A percentile compares a stretch with the other conserved stretches of the same genome.
Conservation (phyloP, 345 rosid species). For the Barbarea vulgaris region DNA sequence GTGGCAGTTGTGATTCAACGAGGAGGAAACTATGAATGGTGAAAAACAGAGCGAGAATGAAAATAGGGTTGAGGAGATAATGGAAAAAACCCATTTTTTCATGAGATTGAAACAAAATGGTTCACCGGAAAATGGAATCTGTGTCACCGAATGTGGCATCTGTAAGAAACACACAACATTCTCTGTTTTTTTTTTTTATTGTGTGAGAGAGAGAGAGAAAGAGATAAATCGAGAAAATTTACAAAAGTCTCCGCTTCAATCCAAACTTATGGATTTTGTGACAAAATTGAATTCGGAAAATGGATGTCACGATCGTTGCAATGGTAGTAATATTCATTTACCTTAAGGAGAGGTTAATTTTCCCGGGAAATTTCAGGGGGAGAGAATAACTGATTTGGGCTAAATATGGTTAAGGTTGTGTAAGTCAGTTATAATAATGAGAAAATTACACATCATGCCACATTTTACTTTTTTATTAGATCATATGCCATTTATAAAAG, state of each 20-base stretch:
- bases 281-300: not conserved
- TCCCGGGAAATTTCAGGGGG: constrained; percentile 3
- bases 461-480: no score
- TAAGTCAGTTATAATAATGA: no score
- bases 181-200: constrained; percentile 11
- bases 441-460: no score
- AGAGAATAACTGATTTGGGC: constrained; percentile 17
- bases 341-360: not conserved
- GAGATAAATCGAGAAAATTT: no score
- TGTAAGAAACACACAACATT: not conserved
- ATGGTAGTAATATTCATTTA: not conserved
- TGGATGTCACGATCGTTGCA: constrained; percentile 10
- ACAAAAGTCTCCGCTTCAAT: not conserved
- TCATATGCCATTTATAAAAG: no score
- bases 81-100: constrained; percentile 3
- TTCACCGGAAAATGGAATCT: not conserved
- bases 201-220: not conserved
- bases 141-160: constrained; percentile 16
- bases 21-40: constrained; percentile 32
- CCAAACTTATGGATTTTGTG: not conserved
- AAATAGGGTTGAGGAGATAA: constrained; percentile 1
- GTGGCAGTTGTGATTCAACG: constrained; percentile 40
- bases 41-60: constrained; percentile 38
- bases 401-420: not conserved
- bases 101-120: constrained; percentile 3